phyloP scores from a whole-genome alignment of 169 alveolate species.

The Plasmodium yoelii region DNA sequence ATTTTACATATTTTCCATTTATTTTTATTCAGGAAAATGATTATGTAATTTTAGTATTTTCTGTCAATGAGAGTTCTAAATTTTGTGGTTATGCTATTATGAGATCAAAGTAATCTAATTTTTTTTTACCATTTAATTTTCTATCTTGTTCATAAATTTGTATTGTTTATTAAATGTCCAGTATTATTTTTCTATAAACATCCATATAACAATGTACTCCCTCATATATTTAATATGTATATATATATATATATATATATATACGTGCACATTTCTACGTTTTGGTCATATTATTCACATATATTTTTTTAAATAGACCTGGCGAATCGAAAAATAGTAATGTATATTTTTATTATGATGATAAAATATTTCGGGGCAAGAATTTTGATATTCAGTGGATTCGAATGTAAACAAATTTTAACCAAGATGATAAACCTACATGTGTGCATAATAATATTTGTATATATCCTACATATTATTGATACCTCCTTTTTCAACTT shows the following conservation, averaged over 20 bases:
- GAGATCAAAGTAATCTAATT: slow-evolving; percentile 67
- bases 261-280: slow-evolving; percentile 2
- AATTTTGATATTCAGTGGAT: slow-evolving; percentile 84
- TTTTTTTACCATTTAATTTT: neutral
- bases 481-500: neutral
- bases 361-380: slow-evolving; percentile 78
- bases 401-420: slow-evolving; percentile 35
- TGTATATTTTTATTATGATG: slow-evolving; percentile 77
- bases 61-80: slow-evolving; percentile 81
- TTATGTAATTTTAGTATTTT: slow-evolving; percentile 80
- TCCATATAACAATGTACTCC: neutral
- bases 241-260: neutral
- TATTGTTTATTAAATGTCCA: neutral
- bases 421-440: neutral
- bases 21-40: slow-evolving; percentile 73
- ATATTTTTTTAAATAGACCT: slow-evolving; percentile 74
- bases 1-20: neutral
- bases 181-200: too few relatives aligned
- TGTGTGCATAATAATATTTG: neutral
- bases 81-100: slow-evolving; percentile 85
- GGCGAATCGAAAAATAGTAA: slow-evolving; percentile 76
- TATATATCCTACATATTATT: neutral
- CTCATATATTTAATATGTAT: neutral
- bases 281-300: neutral
- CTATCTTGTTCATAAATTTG: neutral